Evolutionary conservation across 2,329 filamentous ascomycete genomes (phyloP).

Genomic region (Phyllosticta citriasiana): DNA sequence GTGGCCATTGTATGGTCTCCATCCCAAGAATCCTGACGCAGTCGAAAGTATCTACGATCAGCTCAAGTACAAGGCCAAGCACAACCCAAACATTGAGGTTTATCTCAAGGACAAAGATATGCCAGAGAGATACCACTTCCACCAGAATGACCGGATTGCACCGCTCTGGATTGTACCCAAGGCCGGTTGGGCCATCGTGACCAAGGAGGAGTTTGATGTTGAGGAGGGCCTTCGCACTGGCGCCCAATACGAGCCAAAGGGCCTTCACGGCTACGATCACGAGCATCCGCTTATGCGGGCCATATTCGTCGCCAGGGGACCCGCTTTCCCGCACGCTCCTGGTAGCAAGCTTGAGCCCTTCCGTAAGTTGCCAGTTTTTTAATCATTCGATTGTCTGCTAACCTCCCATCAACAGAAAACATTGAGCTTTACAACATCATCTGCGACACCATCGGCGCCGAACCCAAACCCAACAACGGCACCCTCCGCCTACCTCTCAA

Average conservation of each 20-base stretch:
- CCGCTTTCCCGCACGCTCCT: conserved; percentile 77
- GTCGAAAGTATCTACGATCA: conserved; percentile 57
- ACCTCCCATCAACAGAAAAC: conserved; percentile 55
- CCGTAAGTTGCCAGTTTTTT: conserved; percentile 48
- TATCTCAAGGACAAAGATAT: conserved; percentile 81
- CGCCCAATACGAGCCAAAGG: conserved; percentile 64
- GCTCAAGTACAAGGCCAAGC: conserved; percentile 43
- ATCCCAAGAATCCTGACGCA: conserved; percentile 61
- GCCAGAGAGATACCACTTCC: conserved; percentile 89
- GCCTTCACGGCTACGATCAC: conserved; percentile 90
- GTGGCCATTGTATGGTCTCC: conserved; percentile 85
- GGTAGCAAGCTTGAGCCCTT: conserved; percentile 74
- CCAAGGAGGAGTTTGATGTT: conserved; percentile 68
- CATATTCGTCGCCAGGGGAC: conserved; percentile 85
- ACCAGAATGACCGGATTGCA: conserved; percentile 77
- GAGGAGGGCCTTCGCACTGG: conserved; percentile 54
- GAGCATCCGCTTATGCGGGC: conserved; percentile 92
- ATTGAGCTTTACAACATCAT: conserved; percentile 91
- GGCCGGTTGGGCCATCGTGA: conserved; percentile 85
- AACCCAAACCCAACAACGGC: conserved; percentile 73
- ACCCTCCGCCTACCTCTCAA: conserved; percentile 65
- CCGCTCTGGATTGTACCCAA: conserved; percentile 91
- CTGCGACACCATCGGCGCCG: conserved; percentile 73
- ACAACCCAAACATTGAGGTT: conserved; percentile 66
- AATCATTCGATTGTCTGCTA: not conserved